Conservation (phyloP, 345 rosid genomes). For the Ceriops zippeliana region DNA sequence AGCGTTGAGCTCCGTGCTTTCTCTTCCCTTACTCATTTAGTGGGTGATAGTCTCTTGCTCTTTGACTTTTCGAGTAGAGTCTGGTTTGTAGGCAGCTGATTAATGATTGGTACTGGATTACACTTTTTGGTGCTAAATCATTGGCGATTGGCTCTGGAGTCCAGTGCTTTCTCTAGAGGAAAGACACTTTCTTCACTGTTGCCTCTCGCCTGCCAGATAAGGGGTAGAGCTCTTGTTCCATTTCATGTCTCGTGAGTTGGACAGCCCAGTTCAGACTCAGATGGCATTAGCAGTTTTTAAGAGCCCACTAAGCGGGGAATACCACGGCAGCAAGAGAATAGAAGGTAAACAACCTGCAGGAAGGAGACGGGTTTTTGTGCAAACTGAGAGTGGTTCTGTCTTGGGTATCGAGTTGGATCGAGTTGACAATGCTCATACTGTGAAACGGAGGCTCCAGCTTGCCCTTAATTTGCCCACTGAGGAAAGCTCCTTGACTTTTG, state of each 20-base stretch:
- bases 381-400: conserved; percentile 94
- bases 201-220: conserved; percentile 36
- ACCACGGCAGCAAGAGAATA: conserved; percentile 44
- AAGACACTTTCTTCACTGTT: conserved; percentile 39
- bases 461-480: conserved; percentile 86
- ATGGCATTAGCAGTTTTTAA: conserved; percentile 85
- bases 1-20: conserved; percentile 12
- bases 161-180: conserved; percentile 41
- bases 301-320: conserved; percentile 72
- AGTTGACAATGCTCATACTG: conserved; percentile 82
- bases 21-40: background rate
- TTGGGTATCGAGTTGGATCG: conserved; percentile 99
- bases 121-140: conserved; percentile 12
- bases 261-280: conserved; percentile 97
- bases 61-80: conserved; percentile 16
- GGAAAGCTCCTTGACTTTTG: conserved; percentile 76
- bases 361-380: conserved; percentile 85
- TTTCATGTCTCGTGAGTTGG: conserved; percentile 87
- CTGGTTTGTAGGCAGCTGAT: conserved; percentile 27
- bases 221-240: conserved; percentile 27
- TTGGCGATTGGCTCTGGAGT: conserved; percentile 36
- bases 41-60: background rate
- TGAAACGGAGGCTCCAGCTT: conserved; percentile 86
- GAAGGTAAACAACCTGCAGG: conserved; percentile 74
- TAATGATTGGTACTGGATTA: conserved; percentile 43